These are phyloP conservation scores for Globisporangium abappressorium DNA, from an alignment of 352 stramenopile genomes.

Conservation along the genomic window DNA sequence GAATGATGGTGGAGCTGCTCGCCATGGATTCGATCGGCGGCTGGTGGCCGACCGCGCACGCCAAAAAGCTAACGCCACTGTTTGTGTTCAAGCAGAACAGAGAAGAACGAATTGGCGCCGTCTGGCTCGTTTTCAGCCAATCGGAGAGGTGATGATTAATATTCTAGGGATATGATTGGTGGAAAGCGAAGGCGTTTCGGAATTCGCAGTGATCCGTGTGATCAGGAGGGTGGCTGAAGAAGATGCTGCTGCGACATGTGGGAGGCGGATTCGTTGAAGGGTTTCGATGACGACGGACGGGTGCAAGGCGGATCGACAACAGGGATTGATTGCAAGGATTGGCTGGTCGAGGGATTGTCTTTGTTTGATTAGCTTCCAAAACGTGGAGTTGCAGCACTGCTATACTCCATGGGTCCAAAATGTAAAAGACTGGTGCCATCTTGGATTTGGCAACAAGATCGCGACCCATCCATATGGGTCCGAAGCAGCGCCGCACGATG, in stretches of 20 bases:
- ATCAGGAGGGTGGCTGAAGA: not conserved
- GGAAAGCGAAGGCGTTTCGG: not conserved
- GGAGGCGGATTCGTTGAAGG: conserved; percentile 1
- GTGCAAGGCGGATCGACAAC: not conserved
- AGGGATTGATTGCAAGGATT: not conserved
- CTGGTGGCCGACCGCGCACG: not conserved
- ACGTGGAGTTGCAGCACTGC: too few species aligned
- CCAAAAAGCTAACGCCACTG: not conserved
- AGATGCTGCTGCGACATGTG: conserved; percentile 4
- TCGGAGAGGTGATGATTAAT: not conserved
- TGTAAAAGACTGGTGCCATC: not conserved
- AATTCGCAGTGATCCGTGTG: not conserved
- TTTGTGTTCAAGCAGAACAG: conserved; percentile 2
- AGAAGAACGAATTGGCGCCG: not conserved
- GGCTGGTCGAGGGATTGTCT: too few species aligned
- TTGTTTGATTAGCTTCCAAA: too few species aligned
- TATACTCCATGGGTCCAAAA: too few species aligned
- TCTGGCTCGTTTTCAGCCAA: not conserved
- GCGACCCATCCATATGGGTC: conserved; percentile 4
- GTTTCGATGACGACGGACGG: not conserved
- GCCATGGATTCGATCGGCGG: conserved; percentile 1
- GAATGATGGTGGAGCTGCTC: not conserved
- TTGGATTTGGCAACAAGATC: not conserved
- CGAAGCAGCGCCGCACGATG: not conserved
- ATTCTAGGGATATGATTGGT: not conserved